Evolutionary conservation across 108 stramenopile genomes (phyloP).

Genomic region (Cyclostephanos tholiformis): DNA sequence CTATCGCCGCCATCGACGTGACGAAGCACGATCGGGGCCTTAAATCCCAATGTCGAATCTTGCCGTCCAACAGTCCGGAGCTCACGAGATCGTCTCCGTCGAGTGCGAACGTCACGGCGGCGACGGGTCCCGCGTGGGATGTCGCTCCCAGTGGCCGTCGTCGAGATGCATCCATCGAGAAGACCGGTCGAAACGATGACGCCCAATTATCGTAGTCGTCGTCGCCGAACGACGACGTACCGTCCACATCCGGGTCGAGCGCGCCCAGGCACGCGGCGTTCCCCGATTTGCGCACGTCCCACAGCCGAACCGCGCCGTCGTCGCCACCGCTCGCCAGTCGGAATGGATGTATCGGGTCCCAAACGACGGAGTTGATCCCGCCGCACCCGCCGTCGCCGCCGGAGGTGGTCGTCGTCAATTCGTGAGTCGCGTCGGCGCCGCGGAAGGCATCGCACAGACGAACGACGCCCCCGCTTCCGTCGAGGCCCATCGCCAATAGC

Average conservation of each 20-base stretch:
- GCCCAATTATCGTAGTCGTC: constrained; percentile 43
- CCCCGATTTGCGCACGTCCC: constrained; percentile 84
- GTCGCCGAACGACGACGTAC: constrained; percentile 7
- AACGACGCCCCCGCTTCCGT: constrained; percentile 36
- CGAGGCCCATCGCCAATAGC: constrained; percentile 40
- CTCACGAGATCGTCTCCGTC: constrained; percentile 68
- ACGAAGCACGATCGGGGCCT: constrained; percentile 55
- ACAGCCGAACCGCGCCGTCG: constrained; percentile 68
- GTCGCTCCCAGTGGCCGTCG: constrained; percentile 22
- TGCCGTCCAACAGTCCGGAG: constrained; percentile 53
- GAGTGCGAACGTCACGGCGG: constrained; percentile 55
- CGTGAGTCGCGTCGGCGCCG: constrained; percentile 69
- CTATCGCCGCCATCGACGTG: constrained; percentile 23
- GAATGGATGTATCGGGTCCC: constrained; percentile 61
- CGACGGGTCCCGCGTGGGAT: constrained; percentile 60
- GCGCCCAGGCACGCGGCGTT: constrained; percentile 59
- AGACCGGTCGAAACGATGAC: neutral
- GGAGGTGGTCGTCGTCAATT: constrained; percentile 59
- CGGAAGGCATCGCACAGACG: constrained; percentile 66
- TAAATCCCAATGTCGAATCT: constrained; percentile 72
- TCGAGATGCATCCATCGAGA: neutral
- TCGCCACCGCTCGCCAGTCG: constrained; percentile 70
- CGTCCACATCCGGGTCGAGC: constrained; percentile 52
- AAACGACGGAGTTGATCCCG: constrained; percentile 65
- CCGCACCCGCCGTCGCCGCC: constrained; percentile 11